Evolutionary conservation across 305 asterid species (phyloP).

Genomic region (Plantago rigida): DNA sequence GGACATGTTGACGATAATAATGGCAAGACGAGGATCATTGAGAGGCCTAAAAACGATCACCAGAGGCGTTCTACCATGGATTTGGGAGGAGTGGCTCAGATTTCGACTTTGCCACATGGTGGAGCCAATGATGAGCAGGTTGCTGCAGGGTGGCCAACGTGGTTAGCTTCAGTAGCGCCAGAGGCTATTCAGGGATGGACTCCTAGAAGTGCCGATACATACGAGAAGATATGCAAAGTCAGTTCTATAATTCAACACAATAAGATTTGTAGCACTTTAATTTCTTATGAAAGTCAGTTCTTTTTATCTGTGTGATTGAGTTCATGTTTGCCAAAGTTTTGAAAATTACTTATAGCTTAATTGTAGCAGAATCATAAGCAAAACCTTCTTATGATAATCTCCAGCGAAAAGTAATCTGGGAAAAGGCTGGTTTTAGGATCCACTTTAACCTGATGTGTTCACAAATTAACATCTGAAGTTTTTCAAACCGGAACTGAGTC

Average conservation of each 20-base stretch:
- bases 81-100: conserved; percentile 38
- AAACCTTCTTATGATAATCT: neutral
- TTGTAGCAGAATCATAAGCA: no score
- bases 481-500: no score
- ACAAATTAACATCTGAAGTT: no score
- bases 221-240: conserved; percentile 62
- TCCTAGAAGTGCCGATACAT: conserved; percentile 81
- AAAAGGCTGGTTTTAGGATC: no score
- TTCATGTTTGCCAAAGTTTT: neutral
- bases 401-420: no score
- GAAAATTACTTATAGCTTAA: neutral
- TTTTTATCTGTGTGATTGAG: neutral
- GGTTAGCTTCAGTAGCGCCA: conserved; percentile 81
- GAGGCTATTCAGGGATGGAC: conserved; percentile 83
- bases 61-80: conserved; percentile 54
- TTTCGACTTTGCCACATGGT: conserved; percentile 45
- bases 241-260: conserved; percentile 24
- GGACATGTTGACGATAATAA: conserved; percentile 28
- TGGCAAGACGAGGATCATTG: conserved; percentile 43
- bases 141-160: conserved; percentile 84
- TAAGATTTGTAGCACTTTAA: neutral
- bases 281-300: neutral
- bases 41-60: conserved; percentile 61
- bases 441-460: no score
- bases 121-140: conserved; percentile 44